These are phyloP conservation scores for Naganishia vishniacii DNA, from an alignment of 768 basidiomycete genomes.

Conservation along the genomic window DNA sequence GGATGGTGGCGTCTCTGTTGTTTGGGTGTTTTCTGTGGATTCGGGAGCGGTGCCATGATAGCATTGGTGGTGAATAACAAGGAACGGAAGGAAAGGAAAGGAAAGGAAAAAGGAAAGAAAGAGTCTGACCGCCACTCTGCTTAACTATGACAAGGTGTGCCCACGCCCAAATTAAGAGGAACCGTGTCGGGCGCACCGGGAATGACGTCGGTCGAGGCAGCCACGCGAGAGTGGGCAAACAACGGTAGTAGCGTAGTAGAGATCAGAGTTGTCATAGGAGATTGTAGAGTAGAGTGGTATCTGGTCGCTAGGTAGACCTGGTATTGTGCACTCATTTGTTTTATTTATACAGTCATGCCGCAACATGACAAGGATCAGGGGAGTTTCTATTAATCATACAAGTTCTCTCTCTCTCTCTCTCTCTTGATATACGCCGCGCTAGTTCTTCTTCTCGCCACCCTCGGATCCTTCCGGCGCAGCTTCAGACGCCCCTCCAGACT, in stretches of 20 bases:
- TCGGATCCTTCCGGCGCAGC: slow-evolving; percentile 50
- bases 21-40: slow-evolving; percentile 10
- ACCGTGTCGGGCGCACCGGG: background rate
- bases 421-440: no score
- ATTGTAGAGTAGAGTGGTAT: no score
- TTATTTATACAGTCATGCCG: slow-evolving; percentile 22
- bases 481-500: slow-evolving; percentile 56
- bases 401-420: no score
- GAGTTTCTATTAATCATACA: slow-evolving; percentile 19
- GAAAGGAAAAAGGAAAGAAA: no score
- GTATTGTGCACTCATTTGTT: slow-evolving; percentile 12
- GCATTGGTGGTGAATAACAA: no score
- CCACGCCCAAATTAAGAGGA: background rate
- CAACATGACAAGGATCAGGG: slow-evolving; percentile 21
- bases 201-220: background rate
- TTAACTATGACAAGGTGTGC: background rate
- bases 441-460: slow-evolving; percentile 72
- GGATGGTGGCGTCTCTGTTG: slow-evolving; percentile 1
- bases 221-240: no score
- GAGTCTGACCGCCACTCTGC: no score
- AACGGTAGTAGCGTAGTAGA: no score
- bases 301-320: no score
- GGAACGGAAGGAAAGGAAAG: no score
- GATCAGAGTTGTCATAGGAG: no score
- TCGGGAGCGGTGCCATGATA: slow-evolving; percentile 8